phyloP scores from a whole-genome alignment of 1,139 yeast species.

The Yamadazyma atmosphaerica region DNA sequence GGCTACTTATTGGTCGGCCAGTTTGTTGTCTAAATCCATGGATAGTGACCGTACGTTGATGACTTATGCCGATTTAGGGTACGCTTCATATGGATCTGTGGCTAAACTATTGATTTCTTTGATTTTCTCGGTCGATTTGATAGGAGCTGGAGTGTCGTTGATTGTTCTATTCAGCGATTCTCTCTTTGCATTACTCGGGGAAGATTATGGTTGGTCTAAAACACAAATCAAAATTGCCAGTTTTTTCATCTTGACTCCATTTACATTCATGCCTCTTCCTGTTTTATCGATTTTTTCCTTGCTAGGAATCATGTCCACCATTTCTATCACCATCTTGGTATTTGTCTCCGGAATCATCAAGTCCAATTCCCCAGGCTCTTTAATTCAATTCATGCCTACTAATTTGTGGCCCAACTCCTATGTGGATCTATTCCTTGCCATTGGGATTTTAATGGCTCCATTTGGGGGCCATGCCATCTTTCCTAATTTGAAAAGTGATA shows the following conservation, averaged over 20 bases:
- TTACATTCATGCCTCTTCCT: slow-evolving; percentile 47
- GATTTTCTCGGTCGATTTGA: slow-evolving; percentile 45
- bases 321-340: slow-evolving; percentile 43
- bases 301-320: slow-evolving; percentile 46
- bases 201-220: slow-evolving; percentile 38
- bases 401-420: slow-evolving; percentile 47
- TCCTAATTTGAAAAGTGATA: slow-evolving; percentile 58
- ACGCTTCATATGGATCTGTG: slow-evolving; percentile 60
- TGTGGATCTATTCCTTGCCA: slow-evolving; percentile 46
- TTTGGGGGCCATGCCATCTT: slow-evolving; percentile 65
- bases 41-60: slow-evolving; percentile 74
- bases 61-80: slow-evolving; percentile 88
- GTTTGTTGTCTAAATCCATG: slow-evolving; percentile 45
- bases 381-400: slow-evolving; percentile 42
- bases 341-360: slow-evolving; percentile 42
- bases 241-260: slow-evolving; percentile 47
- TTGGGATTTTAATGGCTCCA: slow-evolving; percentile 62
- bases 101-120: slow-evolving; percentile 45
- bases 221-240: slow-evolving; percentile 38
- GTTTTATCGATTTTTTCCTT: slow-evolving; percentile 45
- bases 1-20: slow-evolving; percentile 47
- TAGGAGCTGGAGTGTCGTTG: slow-evolving; percentile 59
- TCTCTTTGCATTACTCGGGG: slow-evolving; percentile 42
- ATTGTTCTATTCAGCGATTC: slow-evolving; percentile 59
- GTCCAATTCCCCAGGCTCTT: slow-evolving; percentile 43